These are phyloP conservation scores for Blepharisma stoltei DNA, from an alignment of 73 alveolate genomes.

Conservation along the genomic window DNA sequence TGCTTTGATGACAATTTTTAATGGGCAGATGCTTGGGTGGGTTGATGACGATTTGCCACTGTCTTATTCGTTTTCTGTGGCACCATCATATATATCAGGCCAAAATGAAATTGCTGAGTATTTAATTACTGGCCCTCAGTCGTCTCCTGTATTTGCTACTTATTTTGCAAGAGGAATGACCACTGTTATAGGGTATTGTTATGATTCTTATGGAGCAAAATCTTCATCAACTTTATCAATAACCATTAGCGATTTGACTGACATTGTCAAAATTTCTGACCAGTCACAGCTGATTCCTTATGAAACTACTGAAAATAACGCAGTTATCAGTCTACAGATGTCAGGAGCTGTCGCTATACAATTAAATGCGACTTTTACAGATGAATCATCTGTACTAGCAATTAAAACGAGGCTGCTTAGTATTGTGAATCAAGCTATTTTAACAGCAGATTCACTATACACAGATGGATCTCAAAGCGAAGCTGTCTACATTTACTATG, in stretches of 20 bases:
- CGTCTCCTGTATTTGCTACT: neutral
- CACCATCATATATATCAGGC: neutral
- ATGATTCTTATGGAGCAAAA: constrained; percentile 15
- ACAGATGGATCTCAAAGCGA: neutral
- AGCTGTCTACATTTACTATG: neutral
- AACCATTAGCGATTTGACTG: neutral
- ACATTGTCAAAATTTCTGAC: neutral
- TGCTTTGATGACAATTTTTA: neutral
- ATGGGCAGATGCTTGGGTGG: constrained; percentile 24
- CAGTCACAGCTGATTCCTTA: neutral
- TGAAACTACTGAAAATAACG: neutral
- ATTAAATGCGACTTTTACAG: neutral
- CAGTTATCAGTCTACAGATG: neutral
- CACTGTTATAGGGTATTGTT: neutral
- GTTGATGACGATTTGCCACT: constrained; percentile 1
- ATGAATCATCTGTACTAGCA: neutral
- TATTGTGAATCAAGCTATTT: neutral
- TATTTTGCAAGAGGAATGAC: constrained; percentile 2
- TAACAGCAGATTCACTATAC: neutral
- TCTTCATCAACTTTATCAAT: neutral
- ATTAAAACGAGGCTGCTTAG: neutral
- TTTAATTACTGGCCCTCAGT: neutral
- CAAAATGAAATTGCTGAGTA: neutral
- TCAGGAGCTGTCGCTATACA: neutral
- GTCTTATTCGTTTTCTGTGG: neutral